These are phyloP conservation scores for Bipolaris cookei DNA, from an alignment of 2,329 filamentous ascomycete species.

Conservation along the genomic window DNA sequence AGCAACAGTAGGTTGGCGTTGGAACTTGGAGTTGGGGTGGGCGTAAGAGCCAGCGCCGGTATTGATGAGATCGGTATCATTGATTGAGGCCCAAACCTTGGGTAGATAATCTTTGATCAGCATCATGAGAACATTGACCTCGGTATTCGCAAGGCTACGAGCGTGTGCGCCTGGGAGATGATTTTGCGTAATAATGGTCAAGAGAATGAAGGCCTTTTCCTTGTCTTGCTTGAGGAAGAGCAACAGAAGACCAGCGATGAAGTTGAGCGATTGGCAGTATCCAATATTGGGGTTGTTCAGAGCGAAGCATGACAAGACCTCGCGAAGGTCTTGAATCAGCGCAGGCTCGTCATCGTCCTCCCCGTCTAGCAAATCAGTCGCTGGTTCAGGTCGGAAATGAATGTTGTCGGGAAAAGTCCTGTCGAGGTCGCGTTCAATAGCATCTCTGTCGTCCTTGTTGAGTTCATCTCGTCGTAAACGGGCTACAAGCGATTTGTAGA, in stretches of 20 bases:
- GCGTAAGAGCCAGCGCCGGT: constrained; percentile 42
- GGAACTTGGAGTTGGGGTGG: constrained; percentile 44
- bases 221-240: constrained; percentile 82
- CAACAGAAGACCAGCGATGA: constrained; percentile 86
- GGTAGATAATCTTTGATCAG: constrained; percentile 83
- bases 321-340: constrained; percentile 80
- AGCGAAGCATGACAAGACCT: constrained; percentile 87
- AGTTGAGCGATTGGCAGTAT: constrained; percentile 96
- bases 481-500: constrained; percentile 75
- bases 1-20: constrained; percentile 81
- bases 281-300: constrained; percentile 90
- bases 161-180: constrained; percentile 93
- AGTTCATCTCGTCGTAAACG: constrained; percentile 68
- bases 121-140: constrained; percentile 91
- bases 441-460: constrained; percentile 78
- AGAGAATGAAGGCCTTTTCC: constrained; percentile 89
- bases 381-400: constrained; percentile 74
- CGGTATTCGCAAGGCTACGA: constrained; percentile 87
- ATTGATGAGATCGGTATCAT: constrained; percentile 67
- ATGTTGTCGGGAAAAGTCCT: constrained; percentile 95
- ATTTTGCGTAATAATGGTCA: constrained; percentile 87
- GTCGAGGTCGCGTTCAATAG: constrained; percentile 92
- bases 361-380: constrained; percentile 39
- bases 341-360: constrained; percentile 65
- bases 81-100: constrained; percentile 84